These are phyloP conservation scores for Yamadazyma jaroonii DNA, from an alignment of 1,139 yeast genomes.

Conservation along the genomic window DNA sequence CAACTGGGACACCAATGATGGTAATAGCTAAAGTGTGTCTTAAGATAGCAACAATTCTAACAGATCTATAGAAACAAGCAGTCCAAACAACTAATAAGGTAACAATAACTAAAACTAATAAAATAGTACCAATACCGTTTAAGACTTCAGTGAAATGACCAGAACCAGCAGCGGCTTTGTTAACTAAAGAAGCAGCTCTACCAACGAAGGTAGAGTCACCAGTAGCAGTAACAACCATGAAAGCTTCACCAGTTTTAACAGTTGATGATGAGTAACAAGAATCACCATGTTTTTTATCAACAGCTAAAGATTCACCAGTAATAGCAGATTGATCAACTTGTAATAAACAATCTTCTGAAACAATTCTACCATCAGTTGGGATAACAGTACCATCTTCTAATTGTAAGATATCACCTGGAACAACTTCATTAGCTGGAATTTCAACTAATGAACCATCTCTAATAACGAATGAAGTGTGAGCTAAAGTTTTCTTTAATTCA, in stretches of 20 bases:
- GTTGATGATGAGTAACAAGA: slow-evolving; percentile 90
- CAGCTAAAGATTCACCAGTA: slow-evolving; percentile 98
- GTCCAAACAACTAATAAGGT: slow-evolving; percentile 90
- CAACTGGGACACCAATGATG: slow-evolving; percentile 99
- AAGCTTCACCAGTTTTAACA: slow-evolving; percentile 95
- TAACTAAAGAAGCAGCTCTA: slow-evolving; percentile 95
- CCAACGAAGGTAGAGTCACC: slow-evolving; percentile 94
- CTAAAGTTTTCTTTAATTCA: slow-evolving; percentile 88
- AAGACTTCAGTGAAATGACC: slow-evolving; percentile 98
- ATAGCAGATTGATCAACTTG: slow-evolving; percentile 98
- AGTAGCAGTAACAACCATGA: slow-evolving; percentile 92
- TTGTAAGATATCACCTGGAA: slow-evolving; percentile 90
- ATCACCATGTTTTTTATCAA: slow-evolving; percentile 89
- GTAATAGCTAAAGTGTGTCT: slow-evolving; percentile 95
- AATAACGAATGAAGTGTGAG: slow-evolving; percentile 82
- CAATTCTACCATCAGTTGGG: slow-evolving; percentile 94
- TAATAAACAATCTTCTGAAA: slow-evolving; percentile 82
- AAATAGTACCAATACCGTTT: slow-evolving; percentile 95
- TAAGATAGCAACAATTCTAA: slow-evolving; percentile 82
- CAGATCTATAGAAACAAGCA: slow-evolving; percentile 94
- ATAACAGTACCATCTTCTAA: slow-evolving; percentile 93
- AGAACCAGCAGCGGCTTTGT: slow-evolving; percentile 89
- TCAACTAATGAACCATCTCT: slow-evolving; percentile 80
- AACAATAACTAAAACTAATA: slow-evolving; percentile 83
- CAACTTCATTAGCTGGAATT: slow-evolving; percentile 77